Percentiles rank a stretch among this genome's conserved stretches.
Conservation (phyloP, 306 rosid species). For the Hippophae tibetana region DNA sequence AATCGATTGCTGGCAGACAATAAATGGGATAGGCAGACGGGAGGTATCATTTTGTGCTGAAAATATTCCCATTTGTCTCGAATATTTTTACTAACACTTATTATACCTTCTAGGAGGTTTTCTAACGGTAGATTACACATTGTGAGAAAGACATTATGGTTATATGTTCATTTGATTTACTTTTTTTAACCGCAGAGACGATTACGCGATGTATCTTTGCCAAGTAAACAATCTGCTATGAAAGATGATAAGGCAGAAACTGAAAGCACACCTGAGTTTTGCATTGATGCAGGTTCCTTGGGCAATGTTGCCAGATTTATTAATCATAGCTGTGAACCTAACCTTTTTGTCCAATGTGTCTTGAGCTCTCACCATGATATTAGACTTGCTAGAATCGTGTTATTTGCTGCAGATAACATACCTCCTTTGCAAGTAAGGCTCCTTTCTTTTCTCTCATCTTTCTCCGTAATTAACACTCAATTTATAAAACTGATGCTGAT, state of each 20-base stretch:
- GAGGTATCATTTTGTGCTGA: conserved; percentile 15
- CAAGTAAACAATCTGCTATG: not conserved
- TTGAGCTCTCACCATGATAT: conserved; percentile 23
- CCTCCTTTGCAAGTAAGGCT: conserved; percentile 18
- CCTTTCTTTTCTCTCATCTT: not conserved
- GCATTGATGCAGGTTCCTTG: conserved; percentile 16
- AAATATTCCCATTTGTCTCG: not conserved
- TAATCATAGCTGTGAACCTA: conserved; percentile 31
- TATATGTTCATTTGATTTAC: not conserved
- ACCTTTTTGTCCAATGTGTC: conserved; percentile 29
- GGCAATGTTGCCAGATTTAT: conserved; percentile 28
- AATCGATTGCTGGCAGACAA: conserved; percentile 28
- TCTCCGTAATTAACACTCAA: too few relatives aligned
- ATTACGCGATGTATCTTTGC: conserved; percentile 19
- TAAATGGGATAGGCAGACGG: conserved; percentile 22
- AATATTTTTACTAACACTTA: not conserved
- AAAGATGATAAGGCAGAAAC: conserved; percentile 2
- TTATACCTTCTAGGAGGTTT: too few relatives aligned
- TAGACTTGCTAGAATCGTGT: conserved; percentile 21
- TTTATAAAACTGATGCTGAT: not conserved
- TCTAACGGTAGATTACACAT: not conserved
- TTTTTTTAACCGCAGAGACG: conserved; percentile 15
- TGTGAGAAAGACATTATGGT: not conserved
- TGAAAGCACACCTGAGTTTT: conserved; percentile 17
- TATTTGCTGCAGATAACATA: conserved; percentile 27